Conservation (phyloP, 768 basidiomycete genomes). For the Collybia mongolica region DNA sequence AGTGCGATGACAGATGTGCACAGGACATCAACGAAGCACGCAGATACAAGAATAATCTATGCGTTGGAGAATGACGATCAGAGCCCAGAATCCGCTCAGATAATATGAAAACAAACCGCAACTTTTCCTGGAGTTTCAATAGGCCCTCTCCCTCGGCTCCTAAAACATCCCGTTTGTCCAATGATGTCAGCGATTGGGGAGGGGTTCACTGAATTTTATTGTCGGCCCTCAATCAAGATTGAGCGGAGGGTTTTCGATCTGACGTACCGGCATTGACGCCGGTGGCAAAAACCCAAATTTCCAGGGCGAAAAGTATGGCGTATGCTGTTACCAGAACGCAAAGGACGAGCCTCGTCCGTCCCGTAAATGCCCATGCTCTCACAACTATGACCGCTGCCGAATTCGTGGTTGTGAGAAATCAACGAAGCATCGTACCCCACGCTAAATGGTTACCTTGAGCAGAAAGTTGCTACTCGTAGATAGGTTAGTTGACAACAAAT, state of each 20-base stretch:
- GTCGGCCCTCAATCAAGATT: neutral
- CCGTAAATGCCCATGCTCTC: constrained; percentile 26
- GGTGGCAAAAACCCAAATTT: constrained; percentile 22
- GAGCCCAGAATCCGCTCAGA: neutral
- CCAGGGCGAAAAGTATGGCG: constrained; percentile 11
- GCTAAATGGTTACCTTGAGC: constrained; percentile 14
- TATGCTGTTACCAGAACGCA: constrained; percentile 13
- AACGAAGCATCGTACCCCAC: neutral
- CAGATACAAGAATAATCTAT: constrained; percentile 15
- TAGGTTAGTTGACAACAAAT: no score
- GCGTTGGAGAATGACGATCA: neutral
- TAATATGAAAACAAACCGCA: constrained; percentile 2
- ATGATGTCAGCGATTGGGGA: neutral
- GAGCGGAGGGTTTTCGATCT: no score
- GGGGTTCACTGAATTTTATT: neutral
- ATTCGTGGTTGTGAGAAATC: neutral
- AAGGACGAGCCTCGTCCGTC: constrained; percentile 11
- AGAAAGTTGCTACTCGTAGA: constrained; percentile 12
- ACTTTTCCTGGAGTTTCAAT: constrained; percentile 1
- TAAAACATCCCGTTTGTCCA: constrained; percentile 9
- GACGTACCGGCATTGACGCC: constrained; percentile 14
- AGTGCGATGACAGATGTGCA: constrained; percentile 17
- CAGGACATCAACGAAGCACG: constrained; percentile 18
- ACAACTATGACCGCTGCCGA: constrained; percentile 20
- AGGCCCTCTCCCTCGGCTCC: neutral